These are phyloP conservation scores for Viola pubescens DNA, from an alignment of 441 rosid species.

Conservation along the genomic window DNA sequence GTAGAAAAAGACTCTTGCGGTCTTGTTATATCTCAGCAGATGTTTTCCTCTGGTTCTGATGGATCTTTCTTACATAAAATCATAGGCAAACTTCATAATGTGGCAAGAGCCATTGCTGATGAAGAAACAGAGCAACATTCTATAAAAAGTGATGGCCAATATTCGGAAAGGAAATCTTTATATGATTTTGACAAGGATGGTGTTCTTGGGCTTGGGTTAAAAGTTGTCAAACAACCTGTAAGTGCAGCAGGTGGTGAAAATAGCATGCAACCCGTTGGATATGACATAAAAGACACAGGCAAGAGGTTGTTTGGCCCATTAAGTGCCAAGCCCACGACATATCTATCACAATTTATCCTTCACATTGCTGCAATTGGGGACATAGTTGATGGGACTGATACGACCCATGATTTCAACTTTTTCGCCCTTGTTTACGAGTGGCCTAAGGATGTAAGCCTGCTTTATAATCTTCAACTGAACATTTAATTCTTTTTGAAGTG, in stretches of 20 bases:
- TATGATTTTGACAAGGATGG: conserved; percentile 56
- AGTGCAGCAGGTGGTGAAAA: conserved; percentile 44
- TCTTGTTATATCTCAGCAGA: conserved; percentile 10
- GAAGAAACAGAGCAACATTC: conserved; percentile 65
- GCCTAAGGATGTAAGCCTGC: conserved; percentile 90
- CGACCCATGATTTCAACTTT: conserved; percentile 98
- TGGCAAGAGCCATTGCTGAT: conserved; percentile 93
- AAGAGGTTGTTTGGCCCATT: conserved; percentile 76
- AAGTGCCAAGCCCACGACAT: conserved; percentile 76
- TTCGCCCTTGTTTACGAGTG: conserved; percentile 93
- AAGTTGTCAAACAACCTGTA: conserved; percentile 43
- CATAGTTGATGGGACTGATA: conserved; percentile 97
- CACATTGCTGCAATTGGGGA: conserved; percentile 98
- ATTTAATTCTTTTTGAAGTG: conserved; percentile 7
- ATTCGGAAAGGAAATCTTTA: conserved; percentile 36
- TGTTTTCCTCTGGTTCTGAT: conserved; percentile 20
- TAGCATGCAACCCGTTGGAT: conserved; percentile 39
- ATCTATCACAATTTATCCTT: conserved; percentile 88
- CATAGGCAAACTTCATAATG: conserved; percentile 92
- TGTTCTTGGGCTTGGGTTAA: conserved; percentile 91
- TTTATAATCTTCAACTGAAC: conserved; percentile 18
- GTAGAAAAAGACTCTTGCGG: conserved; percentile 7
- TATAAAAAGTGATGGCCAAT: conserved; percentile 41
- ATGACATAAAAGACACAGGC: conserved; percentile 65
- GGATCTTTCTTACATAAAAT: conserved; percentile 23